phyloP scores from a whole-genome alignment of 495 filamentous ascomycete genomes.

The Tricharina praecox region DNA sequence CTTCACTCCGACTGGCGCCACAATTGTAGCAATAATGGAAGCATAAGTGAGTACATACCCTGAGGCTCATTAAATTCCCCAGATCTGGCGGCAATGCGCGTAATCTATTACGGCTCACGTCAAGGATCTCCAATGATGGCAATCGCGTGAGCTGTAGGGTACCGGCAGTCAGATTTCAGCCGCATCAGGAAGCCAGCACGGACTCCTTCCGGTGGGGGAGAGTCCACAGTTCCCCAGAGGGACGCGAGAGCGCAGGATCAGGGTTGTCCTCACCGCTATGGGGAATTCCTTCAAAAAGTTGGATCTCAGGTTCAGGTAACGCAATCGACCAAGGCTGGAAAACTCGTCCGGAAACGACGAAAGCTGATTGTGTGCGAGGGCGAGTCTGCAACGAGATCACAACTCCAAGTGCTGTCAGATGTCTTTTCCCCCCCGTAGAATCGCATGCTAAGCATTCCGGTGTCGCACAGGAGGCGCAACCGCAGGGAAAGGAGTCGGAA shows the following conservation, averaged over 20 bases:
- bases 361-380: conserved; percentile 75
- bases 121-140: conserved; percentile 74
- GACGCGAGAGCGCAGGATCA: not conserved
- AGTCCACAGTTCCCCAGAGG: not conserved
- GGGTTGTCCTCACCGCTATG: conserved; percentile 44
- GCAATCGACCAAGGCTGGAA: conserved; percentile 68
- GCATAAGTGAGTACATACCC: conserved; percentile 30
- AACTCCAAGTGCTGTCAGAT: conserved; percentile 1
- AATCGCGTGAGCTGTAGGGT: conserved; percentile 41
- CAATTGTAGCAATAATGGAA: conserved; percentile 5
- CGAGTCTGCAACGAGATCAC: conserved; percentile 40
- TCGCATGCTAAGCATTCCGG: not conserved
- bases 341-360: conserved; percentile 63
- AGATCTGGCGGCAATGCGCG: conserved; percentile 61
- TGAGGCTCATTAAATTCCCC: conserved; percentile 44
- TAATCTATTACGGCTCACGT: conserved; percentile 75
- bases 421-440: not conserved
- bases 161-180: conserved; percentile 14
- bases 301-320: conserved; percentile 84
- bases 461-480: not conserved
- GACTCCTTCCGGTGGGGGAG: not conserved
- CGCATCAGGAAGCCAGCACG: conserved; percentile 8
- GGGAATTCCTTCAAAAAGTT: conserved; percentile 84
- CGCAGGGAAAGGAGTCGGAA: not conserved
- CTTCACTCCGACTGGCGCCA: not conserved